phyloP scores from a whole-genome alignment of 805 yeast species.

The Cyberlindnera subsufficiens region DNA sequence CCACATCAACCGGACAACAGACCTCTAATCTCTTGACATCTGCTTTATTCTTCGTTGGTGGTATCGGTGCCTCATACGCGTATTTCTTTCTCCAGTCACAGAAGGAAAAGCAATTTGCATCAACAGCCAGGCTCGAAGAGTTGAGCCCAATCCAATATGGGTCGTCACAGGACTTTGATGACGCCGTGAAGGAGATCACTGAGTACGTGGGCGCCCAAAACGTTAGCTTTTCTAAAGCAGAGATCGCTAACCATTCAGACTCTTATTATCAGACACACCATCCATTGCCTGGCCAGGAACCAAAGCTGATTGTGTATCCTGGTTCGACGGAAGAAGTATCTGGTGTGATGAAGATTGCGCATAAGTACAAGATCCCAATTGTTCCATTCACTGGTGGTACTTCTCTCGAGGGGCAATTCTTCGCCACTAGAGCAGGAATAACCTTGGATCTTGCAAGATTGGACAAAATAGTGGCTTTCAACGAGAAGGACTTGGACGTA shows the following conservation, averaged over 20 bases:
- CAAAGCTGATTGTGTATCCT: constrained; percentile 57
- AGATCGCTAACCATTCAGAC: constrained; percentile 50
- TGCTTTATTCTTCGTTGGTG: constrained; percentile 13
- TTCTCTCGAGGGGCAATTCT: constrained; percentile 76
- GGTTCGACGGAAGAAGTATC: constrained; percentile 63
- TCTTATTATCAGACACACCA: constrained; percentile 60
- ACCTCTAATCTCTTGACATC: neutral
- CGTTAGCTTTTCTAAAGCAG: constrained; percentile 30
- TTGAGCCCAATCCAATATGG: constrained; percentile 37
- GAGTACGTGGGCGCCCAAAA: constrained; percentile 31
- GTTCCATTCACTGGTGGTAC: constrained; percentile 80
- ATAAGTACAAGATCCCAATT: constrained; percentile 57
- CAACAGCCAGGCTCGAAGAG: constrained; percentile 31
- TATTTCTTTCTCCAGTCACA: constrained; percentile 2
- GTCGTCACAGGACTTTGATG: constrained; percentile 28
- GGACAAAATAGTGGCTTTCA: constrained; percentile 50
- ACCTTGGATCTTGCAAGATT: constrained; percentile 58
- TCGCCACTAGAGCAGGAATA: constrained; percentile 63
- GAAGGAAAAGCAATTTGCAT: neutral
- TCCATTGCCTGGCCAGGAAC: constrained; percentile 51
- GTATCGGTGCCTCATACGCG: constrained; percentile 11
- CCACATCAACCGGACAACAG: neutral
- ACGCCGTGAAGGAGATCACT: constrained; percentile 38
- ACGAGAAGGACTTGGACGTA: constrained; percentile 63
- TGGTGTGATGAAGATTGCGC: constrained; percentile 53